Base-by-base conservation (phyloP, 202 grass and related monocot species). In the Setaria italica region DNA sequence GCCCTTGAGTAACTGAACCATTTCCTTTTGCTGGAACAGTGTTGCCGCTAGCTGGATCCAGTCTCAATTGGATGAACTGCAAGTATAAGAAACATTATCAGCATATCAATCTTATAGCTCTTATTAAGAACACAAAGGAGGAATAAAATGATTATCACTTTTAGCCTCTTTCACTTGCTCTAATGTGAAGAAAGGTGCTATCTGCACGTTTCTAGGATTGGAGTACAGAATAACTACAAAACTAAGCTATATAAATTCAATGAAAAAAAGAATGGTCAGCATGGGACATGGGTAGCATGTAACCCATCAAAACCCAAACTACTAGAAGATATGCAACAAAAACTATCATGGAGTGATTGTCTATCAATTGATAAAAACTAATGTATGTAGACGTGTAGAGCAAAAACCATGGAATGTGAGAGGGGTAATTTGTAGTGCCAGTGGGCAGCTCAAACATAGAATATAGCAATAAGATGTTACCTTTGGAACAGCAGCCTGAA, bases 401-500 rank as follows among this genome's bases (percentile, higher is more conserved):
- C 15, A 25, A 39, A 71, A 65, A 6, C 7, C 0, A 1, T 16
- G 39, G 4, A 77, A 50, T 70, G n/a, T 75, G 14, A 30, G 14
- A 30, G 7, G 13, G 75, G 19, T 32, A 45, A 65, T 66, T 72
- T 60, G 34, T 2, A 53, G 68, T 41, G 11, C 19, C 51, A 63
- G 20, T 32, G 42, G 41, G 74, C 50, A 82, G 55, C 13, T 88
- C 39, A 88, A 84, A 67, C 29, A 72, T 69, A 53, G 48, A 86
- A 57, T 46, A 71, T 72, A 50, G 65, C 59, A 84, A 51, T 15
- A 57, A 9, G 43, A 64, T 77, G 30, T 53, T 94, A 98, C 96
- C 93, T 98, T 98, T 65, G 96, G 95, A 67, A 98, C 95, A 79
- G 95, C 95, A 42, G 95, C 95, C 84, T 98, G 95, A 85, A 98